Base-by-base conservation (phyloP, 768 basidiomycete genomes). In the Udeniomyces megalosporus region DNA sequence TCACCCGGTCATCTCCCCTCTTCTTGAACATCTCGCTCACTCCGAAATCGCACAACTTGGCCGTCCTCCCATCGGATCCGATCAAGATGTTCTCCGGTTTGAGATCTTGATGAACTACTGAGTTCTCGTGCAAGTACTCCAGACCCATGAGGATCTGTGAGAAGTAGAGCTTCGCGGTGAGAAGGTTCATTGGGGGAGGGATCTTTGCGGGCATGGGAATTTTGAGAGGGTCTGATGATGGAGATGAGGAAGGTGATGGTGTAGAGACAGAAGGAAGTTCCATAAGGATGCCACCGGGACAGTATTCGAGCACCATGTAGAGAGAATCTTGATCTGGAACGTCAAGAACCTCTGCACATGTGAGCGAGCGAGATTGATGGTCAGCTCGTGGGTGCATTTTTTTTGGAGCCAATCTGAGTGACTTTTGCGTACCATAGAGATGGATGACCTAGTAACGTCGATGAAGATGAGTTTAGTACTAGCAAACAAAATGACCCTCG, bases 1-100 rank as follows among this genome's bases (percentile, higher is more conserved):
- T 71, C 54, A 74, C 69, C 52, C 67, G 51, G 61, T 73, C 72
- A 56, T 74, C 74, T 6, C 70, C 72, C 6, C 59, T 44, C 24
- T 61, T 62, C 6, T 66, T 65, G 50, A 74, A 74, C 71, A 73
- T 71, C 58, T 74, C 73, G 15, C 71, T 72, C 2, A 74, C 74
- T 26, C 74, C 74, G 66, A 74, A 74, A 61, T 74, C 74, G 61
- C 74, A 74, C 26, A 74, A 61, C 59, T 74, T 74, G 61, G 73
- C 72, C 2, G 64, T 62, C 45, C 68, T 44, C 6, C 65, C 62
- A 60, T 74, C 71, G 6, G 62, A 67, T 7, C 71, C 70, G 4
- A 73, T 62, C 8, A 74, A 66, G 46, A 74, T 67, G 61, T 74
- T 74, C 50, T 74, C 74, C 22, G 74, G 73, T 65, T 74, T 73